Evolutionary conservation across 306 rosid species (phyloP), one percentile per base, ranked within the genome.

Genomic region (Astragalus glycyphyllos): DNA sequence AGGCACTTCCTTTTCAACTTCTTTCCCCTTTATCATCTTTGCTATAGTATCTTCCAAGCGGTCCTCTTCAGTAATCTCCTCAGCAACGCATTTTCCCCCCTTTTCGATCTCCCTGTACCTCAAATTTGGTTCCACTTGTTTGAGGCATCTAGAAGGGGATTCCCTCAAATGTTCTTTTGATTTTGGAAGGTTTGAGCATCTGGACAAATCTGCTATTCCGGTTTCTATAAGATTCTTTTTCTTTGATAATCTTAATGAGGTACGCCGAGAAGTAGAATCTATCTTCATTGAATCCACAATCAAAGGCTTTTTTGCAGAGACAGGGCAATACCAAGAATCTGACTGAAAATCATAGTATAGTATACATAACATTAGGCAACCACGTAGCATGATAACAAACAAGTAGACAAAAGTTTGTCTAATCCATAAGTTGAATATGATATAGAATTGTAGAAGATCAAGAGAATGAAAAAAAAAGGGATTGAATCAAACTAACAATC

Each of bases 171-270:
- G 11, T 41, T 50, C 38, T 37, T 8, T 37, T 16, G 73, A 37
- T 53, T 47, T 65, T 29, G 13, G 26, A 47, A 8, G 31, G 9
- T 8, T 10, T 14, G 58, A 48, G 15, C 69, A 63, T 63, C 20
- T 23, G 17, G 61, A 50, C 17, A 37, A 15, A 17, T 42, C 1
- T 12, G 17, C 13, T 13, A 0, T 11, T 37, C 5, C 31, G 20
- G 6, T 34, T 40, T 35, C 16, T 23, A 5, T 8, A 14, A 51
- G 7, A 0, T 26, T 26, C 31, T 2, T 26, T 35, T 32, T 41
- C 46, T 41, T 73, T 37, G 64, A 11, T 0, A 55, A 73, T 73
- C 77, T 62, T 63, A 50, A 49, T 1, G 65, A 53, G 51, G 77
- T 41, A 55, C 72, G 79, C 1, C 72, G 65, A 5, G 2, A 7